Conservation (phyloP, 495 filamentous ascomycete species). For the Chaetomium cochliodes region DNA sequence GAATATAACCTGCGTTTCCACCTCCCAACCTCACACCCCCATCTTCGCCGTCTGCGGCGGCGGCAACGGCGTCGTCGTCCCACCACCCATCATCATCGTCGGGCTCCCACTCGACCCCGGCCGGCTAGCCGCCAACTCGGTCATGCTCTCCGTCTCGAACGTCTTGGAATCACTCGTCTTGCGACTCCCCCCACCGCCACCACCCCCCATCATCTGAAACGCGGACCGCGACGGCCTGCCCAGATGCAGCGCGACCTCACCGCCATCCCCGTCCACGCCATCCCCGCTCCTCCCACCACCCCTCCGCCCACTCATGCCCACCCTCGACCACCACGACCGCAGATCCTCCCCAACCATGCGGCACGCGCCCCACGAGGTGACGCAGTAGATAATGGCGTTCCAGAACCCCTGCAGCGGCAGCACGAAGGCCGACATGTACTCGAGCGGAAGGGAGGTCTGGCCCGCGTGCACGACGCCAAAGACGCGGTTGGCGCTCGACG, state of each 20-base stretch:
- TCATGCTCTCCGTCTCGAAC: slow-evolving; percentile 46
- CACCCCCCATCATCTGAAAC: slow-evolving; percentile 34
- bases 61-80: background rate
- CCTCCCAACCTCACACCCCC: background rate
- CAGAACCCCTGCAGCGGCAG: slow-evolving; percentile 84
- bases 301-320: background rate
- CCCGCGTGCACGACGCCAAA: slow-evolving; percentile 61
- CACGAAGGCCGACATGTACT: slow-evolving; percentile 71
- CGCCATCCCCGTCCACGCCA: background rate
- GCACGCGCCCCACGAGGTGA: slow-evolving; percentile 56
- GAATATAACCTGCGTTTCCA: background rate
- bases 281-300: background rate
- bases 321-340: slow-evolving; percentile 7
- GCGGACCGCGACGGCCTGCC: background rate
- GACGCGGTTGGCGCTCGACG: slow-evolving; percentile 76
- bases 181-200: slow-evolving; percentile 17
- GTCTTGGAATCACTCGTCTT: slow-evolving; percentile 25
- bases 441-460: slow-evolving; percentile 57
- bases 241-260: background rate
- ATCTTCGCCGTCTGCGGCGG: slow-evolving; percentile 1
- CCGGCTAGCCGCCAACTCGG: slow-evolving; percentile 38
- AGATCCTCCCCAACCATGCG: slow-evolving; percentile 34
- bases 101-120: slow-evolving; percentile 6
- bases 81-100: background rate
- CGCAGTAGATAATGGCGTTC: slow-evolving; percentile 78